Evolutionary conservation across 306 rosid genomes (phyloP).

Genomic region (Cicer pinnatifidum): DNA sequence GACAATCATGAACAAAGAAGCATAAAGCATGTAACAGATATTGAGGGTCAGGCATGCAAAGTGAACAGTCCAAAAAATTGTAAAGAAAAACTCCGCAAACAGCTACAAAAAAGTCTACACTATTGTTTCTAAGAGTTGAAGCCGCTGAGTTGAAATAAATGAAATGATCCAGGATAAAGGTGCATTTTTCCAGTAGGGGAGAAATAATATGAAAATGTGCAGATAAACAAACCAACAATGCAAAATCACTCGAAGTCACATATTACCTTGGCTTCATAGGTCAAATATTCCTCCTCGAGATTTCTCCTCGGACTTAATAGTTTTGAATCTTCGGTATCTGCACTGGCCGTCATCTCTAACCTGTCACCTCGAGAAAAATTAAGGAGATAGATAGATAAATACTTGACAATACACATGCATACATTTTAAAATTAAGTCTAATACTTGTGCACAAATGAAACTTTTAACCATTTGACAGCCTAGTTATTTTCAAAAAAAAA

Average conservation of each 20-base stretch:
- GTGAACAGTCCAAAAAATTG: conserved; percentile 7
- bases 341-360: conserved; percentile 50
- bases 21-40: conserved; percentile 27
- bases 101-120: conserved; percentile 24
- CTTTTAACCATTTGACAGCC: conserved; percentile 8
- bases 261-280: conserved; percentile 80
- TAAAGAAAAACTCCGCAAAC: not conserved
- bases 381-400: conserved; percentile 36
- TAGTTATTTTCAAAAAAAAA: not conserved
- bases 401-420: not conserved
- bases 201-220: conserved; percentile 7
- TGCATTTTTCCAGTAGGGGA: conserved; percentile 10
- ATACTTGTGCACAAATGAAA: conserved; percentile 9
- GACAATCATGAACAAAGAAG: conserved; percentile 35
- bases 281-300: conserved; percentile 94
- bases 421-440: conserved; percentile 27
- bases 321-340: conserved; percentile 64
- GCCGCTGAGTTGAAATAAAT: conserved; percentile 2
- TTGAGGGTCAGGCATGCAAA: conserved; percentile 28
- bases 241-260: conserved; percentile 21
- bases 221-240: conserved; percentile 31
- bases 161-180: conserved; percentile 32
- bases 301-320: conserved; percentile 70
- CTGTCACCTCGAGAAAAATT: conserved; percentile 57
- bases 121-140: conserved; percentile 24